These are phyloP conservation scores for Inonotus obliquus DNA, from an alignment of 1,284 basidiomycete genomes.

Conservation along the genomic window DNA sequence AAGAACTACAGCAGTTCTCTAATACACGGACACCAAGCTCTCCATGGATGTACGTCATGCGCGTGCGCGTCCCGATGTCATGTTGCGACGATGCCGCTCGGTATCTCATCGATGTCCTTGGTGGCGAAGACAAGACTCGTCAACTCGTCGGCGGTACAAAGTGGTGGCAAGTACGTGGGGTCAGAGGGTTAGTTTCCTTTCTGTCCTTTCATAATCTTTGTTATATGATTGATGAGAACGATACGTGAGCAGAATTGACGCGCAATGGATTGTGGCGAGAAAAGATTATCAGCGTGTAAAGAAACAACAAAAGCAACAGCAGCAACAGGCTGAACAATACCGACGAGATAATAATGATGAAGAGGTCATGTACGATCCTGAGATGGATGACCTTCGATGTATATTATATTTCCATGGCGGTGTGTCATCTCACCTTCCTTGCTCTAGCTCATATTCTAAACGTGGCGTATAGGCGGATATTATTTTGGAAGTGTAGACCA, in stretches of 20 bases:
- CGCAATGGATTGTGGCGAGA: slow-evolving; percentile 84
- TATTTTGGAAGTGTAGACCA: slow-evolving; percentile 81
- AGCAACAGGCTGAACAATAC: slow-evolving; percentile 31
- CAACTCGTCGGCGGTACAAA: slow-evolving; percentile 84
- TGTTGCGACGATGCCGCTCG: slow-evolving; percentile 78
- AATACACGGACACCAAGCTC: slow-evolving; percentile 85
- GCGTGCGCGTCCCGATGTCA: slow-evolving; percentile 68
- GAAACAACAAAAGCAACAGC: slow-evolving; percentile 46
- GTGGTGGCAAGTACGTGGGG: slow-evolving; percentile 95
- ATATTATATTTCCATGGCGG: slow-evolving; percentile 85
- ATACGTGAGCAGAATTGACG: slow-evolving; percentile 61
- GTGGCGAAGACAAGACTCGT: slow-evolving; percentile 73
- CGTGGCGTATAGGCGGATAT: slow-evolving; percentile 53
- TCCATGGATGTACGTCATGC: slow-evolving; percentile 82
- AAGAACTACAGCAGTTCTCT: slow-evolving; percentile 82
- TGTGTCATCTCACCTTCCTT: slow-evolving; percentile 25
- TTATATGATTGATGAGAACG: background rate
- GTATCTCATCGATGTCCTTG: slow-evolving; percentile 75
- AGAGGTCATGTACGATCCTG: slow-evolving; percentile 33
- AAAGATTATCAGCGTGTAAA: slow-evolving; percentile 68
- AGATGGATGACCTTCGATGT: slow-evolving; percentile 84
- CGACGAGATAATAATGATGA: slow-evolving; percentile 26
- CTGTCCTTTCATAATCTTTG: background rate
- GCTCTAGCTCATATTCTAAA: background rate
- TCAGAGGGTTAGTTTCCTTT: slow-evolving; percentile 50